These are phyloP conservation scores for Plicaturopsis crispa DNA, from an alignment of 768 basidiomycete species.

Conservation along the genomic window DNA sequence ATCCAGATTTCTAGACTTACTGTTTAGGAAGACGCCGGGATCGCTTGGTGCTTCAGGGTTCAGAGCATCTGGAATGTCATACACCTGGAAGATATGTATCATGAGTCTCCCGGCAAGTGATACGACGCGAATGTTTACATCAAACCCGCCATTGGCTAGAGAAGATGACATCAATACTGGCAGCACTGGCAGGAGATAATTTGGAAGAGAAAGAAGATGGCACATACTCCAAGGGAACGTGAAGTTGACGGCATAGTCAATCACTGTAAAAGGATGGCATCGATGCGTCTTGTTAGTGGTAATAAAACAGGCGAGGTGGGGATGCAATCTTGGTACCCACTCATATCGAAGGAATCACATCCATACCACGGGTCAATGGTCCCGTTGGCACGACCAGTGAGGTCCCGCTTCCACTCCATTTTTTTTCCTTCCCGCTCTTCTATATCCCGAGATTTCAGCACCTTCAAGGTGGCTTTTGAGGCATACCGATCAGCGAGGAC, in stretches of 20 bases:
- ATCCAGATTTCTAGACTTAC: constrained; percentile 23
- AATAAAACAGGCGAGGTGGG: too few species aligned
- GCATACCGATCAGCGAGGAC: not conserved
- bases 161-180: not conserved
- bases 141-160: constrained; percentile 25
- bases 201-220: constrained; percentile 3
- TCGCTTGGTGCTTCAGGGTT: constrained; percentile 43
- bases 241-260: constrained; percentile 69
- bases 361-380: constrained; percentile 25
- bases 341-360: constrained; percentile 41
- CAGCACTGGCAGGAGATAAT: not conserved
- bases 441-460: not conserved
- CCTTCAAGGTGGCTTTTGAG: not conserved
- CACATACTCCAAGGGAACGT: constrained; percentile 60
- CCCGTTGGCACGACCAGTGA: constrained; percentile 24
- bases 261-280: too few species aligned
- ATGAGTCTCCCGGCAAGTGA: not conserved
- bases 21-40: constrained; percentile 53
- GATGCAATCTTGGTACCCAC: too few species aligned
- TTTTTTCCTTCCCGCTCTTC: constrained; percentile 8
- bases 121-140: constrained; percentile 18
- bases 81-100: constrained; percentile 26
- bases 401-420: constrained; percentile 23
- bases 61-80: constrained; percentile 50
- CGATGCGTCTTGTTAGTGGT: too few species aligned